Evolutionary conservation across 2,329 filamentous ascomycete species (phyloP).

Genomic region (Botrytis paeoniae): DNA sequence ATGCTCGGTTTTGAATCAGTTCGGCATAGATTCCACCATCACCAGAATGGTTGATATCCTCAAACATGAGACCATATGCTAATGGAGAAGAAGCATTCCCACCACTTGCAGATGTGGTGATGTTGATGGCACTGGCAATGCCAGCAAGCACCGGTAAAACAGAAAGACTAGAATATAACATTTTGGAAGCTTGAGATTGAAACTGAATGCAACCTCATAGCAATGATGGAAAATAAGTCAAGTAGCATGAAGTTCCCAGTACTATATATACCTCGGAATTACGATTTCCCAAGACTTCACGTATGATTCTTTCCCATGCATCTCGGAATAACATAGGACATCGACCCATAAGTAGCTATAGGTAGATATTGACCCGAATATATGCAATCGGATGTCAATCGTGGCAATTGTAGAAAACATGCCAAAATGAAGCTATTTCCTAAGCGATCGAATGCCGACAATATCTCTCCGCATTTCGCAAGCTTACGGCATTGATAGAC

Average conservation of each 20-base stretch:
- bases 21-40: constrained; percentile 56
- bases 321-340: neutral
- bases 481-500: neutral
- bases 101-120: constrained; percentile 31
- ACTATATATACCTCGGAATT: constrained; percentile 15
- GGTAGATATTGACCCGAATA: neutral
- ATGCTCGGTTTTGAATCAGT: constrained; percentile 66
- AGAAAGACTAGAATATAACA: constrained; percentile 13
- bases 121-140: constrained; percentile 29
- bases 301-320: neutral
- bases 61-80: constrained; percentile 37
- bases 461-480: neutral
- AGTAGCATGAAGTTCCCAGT: neutral
- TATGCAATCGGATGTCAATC: neutral
- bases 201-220: neutral
- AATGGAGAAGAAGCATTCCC: constrained; percentile 34
- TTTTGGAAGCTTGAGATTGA: neutral
- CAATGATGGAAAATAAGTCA: neutral
- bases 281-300: constrained; percentile 7
- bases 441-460: neutral
- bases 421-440: neutral
- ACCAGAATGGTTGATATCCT: constrained; percentile 37
- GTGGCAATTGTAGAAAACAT: neutral
- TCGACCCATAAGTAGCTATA: neutral
- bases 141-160: constrained; percentile 21